Evolutionary conservation across 345 rosid species (phyloP), one percentile per base, ranked within the genome.

Genomic region (Eucalyptus brandiana): DNA sequence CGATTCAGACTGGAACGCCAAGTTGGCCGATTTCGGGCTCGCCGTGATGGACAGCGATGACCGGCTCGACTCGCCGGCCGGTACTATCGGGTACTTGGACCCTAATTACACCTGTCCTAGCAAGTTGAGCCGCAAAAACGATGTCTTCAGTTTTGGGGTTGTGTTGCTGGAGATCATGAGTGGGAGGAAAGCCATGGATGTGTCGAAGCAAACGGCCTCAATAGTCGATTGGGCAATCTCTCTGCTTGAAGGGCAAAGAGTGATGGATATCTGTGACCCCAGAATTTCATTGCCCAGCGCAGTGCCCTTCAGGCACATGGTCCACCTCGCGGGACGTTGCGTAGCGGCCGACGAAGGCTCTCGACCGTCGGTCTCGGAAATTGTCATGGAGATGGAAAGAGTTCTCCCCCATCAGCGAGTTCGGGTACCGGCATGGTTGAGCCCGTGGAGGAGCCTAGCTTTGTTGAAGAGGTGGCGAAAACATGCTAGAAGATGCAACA

Each of bases 61-160:
- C 94, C 2, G 95, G 95, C 7, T 94, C 96, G 1, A 92, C 94
- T 95, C 9, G 96, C 98, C 98, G 3, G 98, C 98, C 1, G 98
- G 99, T 5, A 97, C 99, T 0, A 93, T 96, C 7, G 98, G 98
- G 24, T 96, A 96, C 89, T 45, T 97, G 87, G 99, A 97, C 91
- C 98, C 98, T 86, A 54, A 89, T 54, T 96, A 95, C 92, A 95
- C 95, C 45, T 90, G 89, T 1, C 96, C 96, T 15, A 86, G 89
- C 54, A 93, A 94, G 45, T 89, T 97, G 15, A 95, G 96, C 92
- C 89, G 90, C 13, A 95, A 93, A 88, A 94, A 76, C 37, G 98
- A 96, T n/a, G 90, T 97, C 28, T 97, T 89, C 9, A 96, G 98
- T 49, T 94, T 91, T 76, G 98, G 98, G 45, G 98, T 97, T 4